These are phyloP conservation scores for Calamus simplicifolius DNA, from an alignment of 176 grass and related monocot species.

Conservation along the genomic window DNA sequence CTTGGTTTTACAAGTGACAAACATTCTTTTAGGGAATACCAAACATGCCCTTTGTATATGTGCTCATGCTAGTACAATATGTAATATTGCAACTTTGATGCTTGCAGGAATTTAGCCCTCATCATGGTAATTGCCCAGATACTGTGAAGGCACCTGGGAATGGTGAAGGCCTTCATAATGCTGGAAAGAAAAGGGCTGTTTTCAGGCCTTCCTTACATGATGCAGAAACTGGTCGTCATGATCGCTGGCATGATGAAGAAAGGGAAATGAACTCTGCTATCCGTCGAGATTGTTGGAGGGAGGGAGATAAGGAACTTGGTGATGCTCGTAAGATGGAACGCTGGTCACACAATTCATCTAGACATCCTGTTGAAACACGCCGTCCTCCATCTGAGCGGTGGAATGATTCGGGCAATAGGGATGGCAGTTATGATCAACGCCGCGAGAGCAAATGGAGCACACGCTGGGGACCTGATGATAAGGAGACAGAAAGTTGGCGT, in stretches of 20 bases:
- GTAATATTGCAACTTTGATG: slow-evolving; percentile 13
- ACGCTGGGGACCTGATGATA: slow-evolving; percentile 76
- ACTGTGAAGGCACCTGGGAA: slow-evolving; percentile 33
- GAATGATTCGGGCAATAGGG: slow-evolving; percentile 59
- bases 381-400: slow-evolving; percentile 47
- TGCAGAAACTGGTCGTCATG: slow-evolving; percentile 46
- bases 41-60: too few species aligned
- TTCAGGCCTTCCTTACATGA: slow-evolving; percentile 70
- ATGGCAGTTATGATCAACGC: slow-evolving; percentile 54
- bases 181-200: slow-evolving; percentile 45
- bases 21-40: too few species aligned
- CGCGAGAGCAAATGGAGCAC: slow-evolving; percentile 83
- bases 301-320: slow-evolving; percentile 62
- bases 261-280: slow-evolving; percentile 70
- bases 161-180: slow-evolving; percentile 39
- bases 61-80: too few species aligned
- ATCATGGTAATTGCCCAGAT: slow-evolving; percentile 37
- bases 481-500: slow-evolving; percentile 66
- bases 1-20: too few species aligned
- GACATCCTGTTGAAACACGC: slow-evolving; percentile 49
- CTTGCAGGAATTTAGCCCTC: slow-evolving; percentile 49
- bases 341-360: slow-evolving; percentile 52
- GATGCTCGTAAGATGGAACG: slow-evolving; percentile 52
- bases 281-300: slow-evolving; percentile 67
- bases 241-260: slow-evolving; percentile 96